A percentile compares a stretch with the other conserved stretches of the same genome.
Evolutionary conservation across 257 asterid genomes (phyloP).

Genomic region (Ballota nigra): DNA sequence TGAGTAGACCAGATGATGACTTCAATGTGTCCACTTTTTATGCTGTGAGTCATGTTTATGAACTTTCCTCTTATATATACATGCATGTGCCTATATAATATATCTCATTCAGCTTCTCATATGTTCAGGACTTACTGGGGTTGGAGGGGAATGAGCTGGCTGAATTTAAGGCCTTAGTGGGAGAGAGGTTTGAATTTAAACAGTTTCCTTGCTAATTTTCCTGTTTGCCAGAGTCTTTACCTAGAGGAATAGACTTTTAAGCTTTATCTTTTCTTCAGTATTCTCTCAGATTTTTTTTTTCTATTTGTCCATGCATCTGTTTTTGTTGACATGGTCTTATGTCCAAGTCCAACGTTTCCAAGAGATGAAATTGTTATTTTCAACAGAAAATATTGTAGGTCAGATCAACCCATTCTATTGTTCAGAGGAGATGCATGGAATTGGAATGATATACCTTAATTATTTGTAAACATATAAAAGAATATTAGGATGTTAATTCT

Average conservation of each 20-base stretch:
- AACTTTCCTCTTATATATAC: background rate
- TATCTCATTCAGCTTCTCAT: slow-evolving; percentile 27
- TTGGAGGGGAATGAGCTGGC: slow-evolving; percentile 71
- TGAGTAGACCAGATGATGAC: slow-evolving; percentile 69
- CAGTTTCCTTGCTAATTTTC: slow-evolving; percentile 20
- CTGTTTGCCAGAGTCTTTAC: slow-evolving; percentile 3
- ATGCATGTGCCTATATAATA: background rate
- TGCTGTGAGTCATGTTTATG: slow-evolving; percentile 57
- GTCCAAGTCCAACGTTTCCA: slow-evolving; percentile 15
- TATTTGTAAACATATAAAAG: slow-evolving; percentile 12
- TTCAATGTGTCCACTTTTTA: slow-evolving; percentile 76
- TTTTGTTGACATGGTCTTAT: slow-evolving; percentile 1
- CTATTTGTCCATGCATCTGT: slow-evolving; percentile 6
- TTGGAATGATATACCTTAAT: background rate
- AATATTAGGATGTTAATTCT: slow-evolving; percentile 2
- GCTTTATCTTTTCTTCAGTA: background rate
- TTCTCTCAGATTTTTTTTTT: background rate
- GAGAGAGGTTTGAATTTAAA: slow-evolving; percentile 64
- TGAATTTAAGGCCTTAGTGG: slow-evolving; percentile 68
- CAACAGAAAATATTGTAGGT: background rate
- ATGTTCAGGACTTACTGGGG: slow-evolving; percentile 78
- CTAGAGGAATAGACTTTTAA: background rate
- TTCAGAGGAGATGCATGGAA: background rate
- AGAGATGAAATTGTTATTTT: slow-evolving; percentile 5
- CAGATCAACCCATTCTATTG: background rate